Base-by-base conservation (phyloP, 805 yeast species). In the Ogataea corticis region DNA sequence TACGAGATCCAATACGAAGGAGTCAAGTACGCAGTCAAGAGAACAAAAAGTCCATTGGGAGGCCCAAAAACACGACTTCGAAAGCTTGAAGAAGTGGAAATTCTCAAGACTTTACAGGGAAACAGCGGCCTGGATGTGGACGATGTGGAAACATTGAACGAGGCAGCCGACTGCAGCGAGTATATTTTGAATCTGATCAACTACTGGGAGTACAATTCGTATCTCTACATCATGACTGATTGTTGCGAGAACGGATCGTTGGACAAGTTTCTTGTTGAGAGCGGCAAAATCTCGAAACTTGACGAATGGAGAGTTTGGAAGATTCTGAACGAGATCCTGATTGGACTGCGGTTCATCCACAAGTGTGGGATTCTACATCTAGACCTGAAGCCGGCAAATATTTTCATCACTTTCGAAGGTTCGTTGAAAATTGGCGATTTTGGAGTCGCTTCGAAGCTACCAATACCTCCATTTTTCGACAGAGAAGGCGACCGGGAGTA, bases 221-320 rank as follows among this genome's bases (percentile, higher is more conserved):
- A 82, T 54, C 79, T 85, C 52, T 94, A 92, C 63, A 88, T 94
- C 31, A 87, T 90, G 94, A 89, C 96, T 3, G 97, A 92, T 56
- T 91, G 72, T 65, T 94, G 97, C 68, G 98, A 91, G 59, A 68
- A 91, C 61, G 98, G 98, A 2, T 87, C 94, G 17, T 68, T 94
- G 46, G 94, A 83, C 58, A 79, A 80, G 48, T 94, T 92, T 59
- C 66, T 94, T 42, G 75, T 82, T 27, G 95, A 87, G 53, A 84
- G 82, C 62, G 89, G 88, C 17, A 81, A 84, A 39, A 75, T 83
- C 33, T 79, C 87, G 25, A 83, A 83, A 56, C 73, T 94, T 41
- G 99, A 94, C 62, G 99, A 94, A 64, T 94, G 97, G 85, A 77
- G 99, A 56, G 91, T 92, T 33, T 94, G 99, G 99, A 94, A 94